Evolutionary conservation across 345 rosid species (phyloP).

Genomic region (Brassica cretica): DNA sequence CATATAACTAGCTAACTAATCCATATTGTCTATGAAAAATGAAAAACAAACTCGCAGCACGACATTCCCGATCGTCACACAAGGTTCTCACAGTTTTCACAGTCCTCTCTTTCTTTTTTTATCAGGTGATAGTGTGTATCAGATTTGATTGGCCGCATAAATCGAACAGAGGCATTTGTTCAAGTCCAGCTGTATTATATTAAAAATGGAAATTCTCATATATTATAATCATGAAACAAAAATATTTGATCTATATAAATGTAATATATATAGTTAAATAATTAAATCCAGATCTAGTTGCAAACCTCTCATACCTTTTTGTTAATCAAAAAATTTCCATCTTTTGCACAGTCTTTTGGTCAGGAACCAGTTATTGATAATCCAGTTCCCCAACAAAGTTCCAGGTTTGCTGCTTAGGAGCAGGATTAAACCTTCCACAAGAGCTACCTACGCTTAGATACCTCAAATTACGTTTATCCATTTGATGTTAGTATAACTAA

Average conservation of each 20-base stretch:
- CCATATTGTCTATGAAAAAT: not conserved
- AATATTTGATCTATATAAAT: not conserved
- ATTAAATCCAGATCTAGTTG: not conserved
- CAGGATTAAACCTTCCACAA: not conserved
- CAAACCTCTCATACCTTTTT: not conserved
- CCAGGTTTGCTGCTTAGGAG: not conserved
- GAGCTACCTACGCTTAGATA: not conserved
- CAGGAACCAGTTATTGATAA: not conserved
- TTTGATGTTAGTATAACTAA: not conserved
- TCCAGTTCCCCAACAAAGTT: not conserved
- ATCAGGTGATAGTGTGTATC: not conserved
- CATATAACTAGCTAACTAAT: constrained; percentile 5
- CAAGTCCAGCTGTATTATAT: not conserved
- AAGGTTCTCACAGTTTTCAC: not conserved
- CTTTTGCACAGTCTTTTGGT: not conserved
- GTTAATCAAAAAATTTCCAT: not conserved
- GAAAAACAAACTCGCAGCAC: constrained; percentile 7
- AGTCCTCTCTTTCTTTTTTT: constrained; percentile 3
- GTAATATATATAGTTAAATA: not conserved
- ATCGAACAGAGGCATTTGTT: not conserved
- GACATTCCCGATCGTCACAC: not conserved
- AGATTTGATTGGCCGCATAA: not conserved
- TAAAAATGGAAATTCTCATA: not conserved
- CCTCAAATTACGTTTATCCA: not conserved
- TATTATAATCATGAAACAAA: constrained; percentile 9